Conservation (phyloP, 169 alveolate genomes). For the Perkinsus chesapeaki region DNA sequence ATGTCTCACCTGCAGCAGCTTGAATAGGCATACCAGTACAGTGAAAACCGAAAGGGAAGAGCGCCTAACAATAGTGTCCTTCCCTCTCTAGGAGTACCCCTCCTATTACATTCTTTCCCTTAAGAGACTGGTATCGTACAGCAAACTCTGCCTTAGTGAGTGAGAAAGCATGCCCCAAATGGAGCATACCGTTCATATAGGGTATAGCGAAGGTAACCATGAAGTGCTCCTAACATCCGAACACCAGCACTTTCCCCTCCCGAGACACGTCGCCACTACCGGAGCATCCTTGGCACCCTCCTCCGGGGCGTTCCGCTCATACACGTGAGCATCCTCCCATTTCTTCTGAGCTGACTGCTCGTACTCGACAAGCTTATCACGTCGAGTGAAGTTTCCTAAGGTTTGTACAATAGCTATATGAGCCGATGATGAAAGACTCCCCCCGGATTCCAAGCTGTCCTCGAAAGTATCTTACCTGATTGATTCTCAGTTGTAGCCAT, state of each 20-base stretch:
- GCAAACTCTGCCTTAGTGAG: constrained; percentile 92
- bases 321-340: not conserved
- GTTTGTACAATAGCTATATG: not conserved
- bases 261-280: not conserved
- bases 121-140: constrained; percentile 87
- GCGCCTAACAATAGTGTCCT: constrained; percentile 13
- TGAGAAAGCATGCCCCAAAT: constrained; percentile 97
- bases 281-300: not conserved
- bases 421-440: not conserved
- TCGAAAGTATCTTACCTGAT: not conserved
- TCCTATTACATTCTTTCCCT: constrained; percentile 72
- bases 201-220: constrained; percentile 97
- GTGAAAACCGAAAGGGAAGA: constrained; percentile 97
- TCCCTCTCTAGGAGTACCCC: not conserved
- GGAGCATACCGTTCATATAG: constrained; percentile 97
- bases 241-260: not conserved
- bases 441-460: not conserved
- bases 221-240: constrained; percentile 62
- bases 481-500: not conserved
- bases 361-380: not conserved
- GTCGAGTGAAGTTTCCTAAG: not conserved
- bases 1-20: constrained; percentile 90
- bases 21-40: constrained; percentile 98
- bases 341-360: not conserved
- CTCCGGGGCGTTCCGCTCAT: not conserved